phyloP scores from a whole-genome alignment of 306 rosid species.

The Carpinus fangiana region DNA sequence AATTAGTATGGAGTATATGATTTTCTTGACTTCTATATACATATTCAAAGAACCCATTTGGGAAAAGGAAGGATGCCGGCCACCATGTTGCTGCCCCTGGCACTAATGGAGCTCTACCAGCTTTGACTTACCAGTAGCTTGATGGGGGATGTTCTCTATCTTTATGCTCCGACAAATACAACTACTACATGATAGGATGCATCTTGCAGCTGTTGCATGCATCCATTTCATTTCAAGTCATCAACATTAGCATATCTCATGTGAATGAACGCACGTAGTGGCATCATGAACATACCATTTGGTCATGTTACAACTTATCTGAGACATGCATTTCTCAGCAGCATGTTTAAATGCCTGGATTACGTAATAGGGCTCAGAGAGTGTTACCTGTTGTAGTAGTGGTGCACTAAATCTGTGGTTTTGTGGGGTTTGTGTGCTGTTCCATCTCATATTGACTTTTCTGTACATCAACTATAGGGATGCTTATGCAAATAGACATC shows the following conservation, averaged over 20 bases:
- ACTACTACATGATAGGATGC: conserved; percentile 88
- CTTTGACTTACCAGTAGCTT: conserved; percentile 81
- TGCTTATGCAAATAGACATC: conserved; percentile 42
- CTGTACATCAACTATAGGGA: conserved; percentile 63
- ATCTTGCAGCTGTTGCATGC: conserved; percentile 98
- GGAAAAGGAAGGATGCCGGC: conserved; percentile 81
- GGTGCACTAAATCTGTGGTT: conserved; percentile 65
- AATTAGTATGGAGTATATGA: conserved; percentile 9
- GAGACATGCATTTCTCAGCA: conserved; percentile 77
- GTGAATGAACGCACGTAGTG: conserved; percentile 79
- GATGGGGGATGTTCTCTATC: conserved; percentile 99
- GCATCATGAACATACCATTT: conserved; percentile 86
- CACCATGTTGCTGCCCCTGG: conserved; percentile 50
- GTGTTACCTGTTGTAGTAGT: conserved; percentile 48
- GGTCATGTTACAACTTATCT: conserved; percentile 56
- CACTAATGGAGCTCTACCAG: conserved; percentile 68
- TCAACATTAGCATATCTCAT: conserved; percentile 87
- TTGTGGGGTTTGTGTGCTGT: conserved; percentile 48
- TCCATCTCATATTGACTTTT: conserved; percentile 36
- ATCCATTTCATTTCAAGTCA: conserved; percentile 96
- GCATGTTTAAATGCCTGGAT: conserved; percentile 52
- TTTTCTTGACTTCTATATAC: conserved; percentile 66
- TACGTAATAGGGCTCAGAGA: conserved; percentile 46
- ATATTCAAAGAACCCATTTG: conserved; percentile 94
- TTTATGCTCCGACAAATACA: conserved; percentile 72